A percentile compares a stretch with the other conserved stretches of the same genome.
Conservation (phyloP, 2,329 filamentous ascomycete genomes). For the Saccharata proteae region DNA sequence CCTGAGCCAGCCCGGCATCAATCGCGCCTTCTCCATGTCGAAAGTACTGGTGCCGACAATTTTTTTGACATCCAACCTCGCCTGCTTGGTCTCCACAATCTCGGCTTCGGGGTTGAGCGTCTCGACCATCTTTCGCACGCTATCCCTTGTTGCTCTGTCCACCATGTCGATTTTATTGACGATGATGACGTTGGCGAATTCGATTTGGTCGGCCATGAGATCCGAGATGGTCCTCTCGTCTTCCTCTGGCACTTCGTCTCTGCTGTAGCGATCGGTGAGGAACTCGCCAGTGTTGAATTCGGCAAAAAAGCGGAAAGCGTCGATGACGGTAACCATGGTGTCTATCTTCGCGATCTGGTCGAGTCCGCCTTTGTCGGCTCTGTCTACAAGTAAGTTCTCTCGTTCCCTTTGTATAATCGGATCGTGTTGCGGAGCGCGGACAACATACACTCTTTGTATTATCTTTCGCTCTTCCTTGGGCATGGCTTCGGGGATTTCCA, state of each 20-base stretch:
- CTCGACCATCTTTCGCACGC: conserved; percentile 43
- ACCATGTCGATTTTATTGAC: conserved; percentile 60
- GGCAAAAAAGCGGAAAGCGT: conserved; percentile 59
- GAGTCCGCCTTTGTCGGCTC: conserved; percentile 48
- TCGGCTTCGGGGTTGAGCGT: conserved; percentile 56
- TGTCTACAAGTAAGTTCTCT: conserved; percentile 12
- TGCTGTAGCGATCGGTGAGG: conserved; percentile 47
- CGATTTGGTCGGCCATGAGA: conserved; percentile 65
- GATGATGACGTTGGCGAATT: conserved; percentile 63
- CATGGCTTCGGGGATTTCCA: conserved; percentile 31
- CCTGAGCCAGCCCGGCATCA: conserved; percentile 57
- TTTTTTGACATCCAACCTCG: conserved; percentile 47
- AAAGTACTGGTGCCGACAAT: conserved; percentile 57
- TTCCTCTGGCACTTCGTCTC: conserved; percentile 50
- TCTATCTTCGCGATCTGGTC: conserved; percentile 55
- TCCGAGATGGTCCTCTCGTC: conserved; percentile 65
- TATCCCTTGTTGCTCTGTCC: conserved; percentile 29
- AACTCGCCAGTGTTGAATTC: conserved; percentile 62
- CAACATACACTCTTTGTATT: conserved; percentile 33
- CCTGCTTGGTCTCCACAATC: conserved; percentile 47
- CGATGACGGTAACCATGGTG: conserved; percentile 60
- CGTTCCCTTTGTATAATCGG: no score
- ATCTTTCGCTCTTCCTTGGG: conserved; percentile 33
- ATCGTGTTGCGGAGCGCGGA: neutral
- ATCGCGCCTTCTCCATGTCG: conserved; percentile 50